A percentile compares a stretch with the other conserved stretches of the same genome.
Evolutionary conservation across 129 eudicot species (phyloP).

Genomic region (Oenanthe sinensis): DNA sequence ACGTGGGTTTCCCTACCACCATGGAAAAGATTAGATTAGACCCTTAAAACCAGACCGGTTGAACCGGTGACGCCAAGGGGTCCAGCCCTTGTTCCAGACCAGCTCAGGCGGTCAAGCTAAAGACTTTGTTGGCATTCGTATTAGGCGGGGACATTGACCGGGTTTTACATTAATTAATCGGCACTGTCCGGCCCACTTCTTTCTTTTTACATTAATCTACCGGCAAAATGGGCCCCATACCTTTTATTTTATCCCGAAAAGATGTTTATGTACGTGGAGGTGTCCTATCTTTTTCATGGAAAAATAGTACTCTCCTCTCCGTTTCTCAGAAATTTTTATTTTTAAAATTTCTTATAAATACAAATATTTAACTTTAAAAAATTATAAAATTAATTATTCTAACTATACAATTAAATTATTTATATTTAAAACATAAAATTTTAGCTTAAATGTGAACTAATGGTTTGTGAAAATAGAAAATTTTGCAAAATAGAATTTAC

Average conservation of each 20-base stretch:
- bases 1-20: neutral
- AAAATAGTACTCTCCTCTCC: too few relatives aligned
- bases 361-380: too few relatives aligned
- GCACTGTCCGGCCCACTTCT: neutral
- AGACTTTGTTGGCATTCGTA: slow-evolving; percentile 4
- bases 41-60: neutral
- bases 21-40: neutral
- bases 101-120: neutral
- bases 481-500: too few relatives aligned
- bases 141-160: slow-evolving; percentile 8
- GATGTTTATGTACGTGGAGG: neutral
- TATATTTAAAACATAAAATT: too few relatives aligned
- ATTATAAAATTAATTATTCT: too few relatives aligned
- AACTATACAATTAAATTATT: too few relatives aligned
- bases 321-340: neutral
- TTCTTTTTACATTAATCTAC: neutral
- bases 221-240: neutral
- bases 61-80: neutral
- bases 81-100: neutral
- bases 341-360: too few relatives aligned
- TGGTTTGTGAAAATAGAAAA: too few relatives aligned
- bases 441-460: too few relatives aligned
- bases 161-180: slow-evolving; percentile 1
- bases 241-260: neutral
- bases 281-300: neutral